Percentiles rank a stretch among this genome's conserved stretches.
Conservation (phyloP, 2,329 filamentous ascomycete genomes). For the Dothideomycetes sp. region DNA sequence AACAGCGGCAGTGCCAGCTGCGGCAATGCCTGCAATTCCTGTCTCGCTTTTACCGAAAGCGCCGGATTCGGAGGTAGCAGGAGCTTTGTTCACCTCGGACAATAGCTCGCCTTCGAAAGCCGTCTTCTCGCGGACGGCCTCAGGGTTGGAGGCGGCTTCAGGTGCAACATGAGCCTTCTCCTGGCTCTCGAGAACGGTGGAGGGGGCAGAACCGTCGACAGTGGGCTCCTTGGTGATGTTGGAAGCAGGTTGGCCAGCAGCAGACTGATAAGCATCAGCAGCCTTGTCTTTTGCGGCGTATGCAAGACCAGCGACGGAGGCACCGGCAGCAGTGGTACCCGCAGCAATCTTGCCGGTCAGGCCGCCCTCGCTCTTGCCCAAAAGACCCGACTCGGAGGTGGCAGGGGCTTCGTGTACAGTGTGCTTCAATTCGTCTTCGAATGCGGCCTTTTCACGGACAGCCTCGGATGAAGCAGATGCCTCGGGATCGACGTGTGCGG, state of each 20-base stretch:
- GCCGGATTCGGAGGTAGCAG: conserved; percentile 14
- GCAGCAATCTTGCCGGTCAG: conserved; percentile 36
- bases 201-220: conserved; percentile 26
- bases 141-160: conserved; percentile 55
- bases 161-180: conserved; percentile 52
- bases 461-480: conserved; percentile 55
- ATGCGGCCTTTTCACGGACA: conserved; percentile 33
- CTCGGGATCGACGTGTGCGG: conserved; percentile 54
- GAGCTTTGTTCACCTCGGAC: conserved; percentile 39
- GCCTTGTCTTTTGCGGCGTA: conserved; percentile 26
- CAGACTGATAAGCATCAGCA: conserved; percentile 17
- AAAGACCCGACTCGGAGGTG: conserved; percentile 18
- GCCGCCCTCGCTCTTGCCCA: conserved; percentile 27
- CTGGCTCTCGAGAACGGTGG: conserved; percentile 47
- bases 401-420: conserved; percentile 39
- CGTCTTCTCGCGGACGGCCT: conserved; percentile 38
- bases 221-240: conserved; percentile 9
- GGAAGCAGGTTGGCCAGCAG: neutral
- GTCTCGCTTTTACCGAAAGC: conserved; percentile 26
- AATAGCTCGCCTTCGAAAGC: conserved; percentile 54
- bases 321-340: conserved; percentile 33
- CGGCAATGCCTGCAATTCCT: conserved; percentile 32
- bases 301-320: conserved; percentile 30
- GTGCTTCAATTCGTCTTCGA: conserved; percentile 51
- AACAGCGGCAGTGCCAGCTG: conserved; percentile 35